phyloP scores from a whole-genome alignment of 352 stramenopile genomes.

The Globisporangium perplexum region DNA sequence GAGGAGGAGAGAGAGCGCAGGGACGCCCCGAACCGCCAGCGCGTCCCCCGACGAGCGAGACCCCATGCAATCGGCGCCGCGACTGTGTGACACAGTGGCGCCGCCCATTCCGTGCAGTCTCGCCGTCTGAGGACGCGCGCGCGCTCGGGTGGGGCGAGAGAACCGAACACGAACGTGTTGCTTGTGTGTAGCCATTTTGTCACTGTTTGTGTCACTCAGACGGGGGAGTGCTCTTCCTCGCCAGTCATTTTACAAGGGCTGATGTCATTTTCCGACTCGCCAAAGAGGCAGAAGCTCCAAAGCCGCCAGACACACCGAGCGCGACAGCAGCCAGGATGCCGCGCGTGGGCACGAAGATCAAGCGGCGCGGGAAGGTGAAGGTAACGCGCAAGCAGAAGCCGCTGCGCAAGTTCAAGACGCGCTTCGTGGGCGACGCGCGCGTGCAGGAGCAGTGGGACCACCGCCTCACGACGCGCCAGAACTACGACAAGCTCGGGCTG shows the following conservation, averaged over 20 bases:
- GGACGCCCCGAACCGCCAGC: no score
- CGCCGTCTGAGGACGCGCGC: neutral
- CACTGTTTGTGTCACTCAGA: neutral
- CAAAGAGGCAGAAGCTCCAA: neutral
- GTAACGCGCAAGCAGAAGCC: constrained; percentile 66
- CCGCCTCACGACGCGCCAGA: constrained; percentile 73
- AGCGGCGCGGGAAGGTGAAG: constrained; percentile 61
- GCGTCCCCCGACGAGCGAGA: neutral
- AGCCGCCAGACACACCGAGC: neutral
- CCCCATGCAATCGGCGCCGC: constrained; percentile 5
- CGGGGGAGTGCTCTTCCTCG: neutral
- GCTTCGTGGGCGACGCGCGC: constrained; percentile 64
- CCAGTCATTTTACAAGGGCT: neutral
- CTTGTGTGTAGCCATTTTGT: neutral
- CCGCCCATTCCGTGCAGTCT: constrained; percentile 7
- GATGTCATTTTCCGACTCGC: neutral
- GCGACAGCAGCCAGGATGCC: constrained; percentile 21
- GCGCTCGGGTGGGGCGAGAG: neutral
- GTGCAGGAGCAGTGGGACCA: constrained; percentile 77
- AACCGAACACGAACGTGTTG: neutral
- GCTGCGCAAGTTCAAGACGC: constrained; percentile 66
- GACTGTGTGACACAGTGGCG: neutral
- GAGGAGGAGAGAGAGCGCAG: neutral
- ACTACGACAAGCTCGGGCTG: constrained; percentile 73
- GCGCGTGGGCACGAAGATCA: constrained; percentile 49